Base-by-base conservation (phyloP, 192 early-diverging fungal genomes). In the Obelidium mucronatum region DNA sequence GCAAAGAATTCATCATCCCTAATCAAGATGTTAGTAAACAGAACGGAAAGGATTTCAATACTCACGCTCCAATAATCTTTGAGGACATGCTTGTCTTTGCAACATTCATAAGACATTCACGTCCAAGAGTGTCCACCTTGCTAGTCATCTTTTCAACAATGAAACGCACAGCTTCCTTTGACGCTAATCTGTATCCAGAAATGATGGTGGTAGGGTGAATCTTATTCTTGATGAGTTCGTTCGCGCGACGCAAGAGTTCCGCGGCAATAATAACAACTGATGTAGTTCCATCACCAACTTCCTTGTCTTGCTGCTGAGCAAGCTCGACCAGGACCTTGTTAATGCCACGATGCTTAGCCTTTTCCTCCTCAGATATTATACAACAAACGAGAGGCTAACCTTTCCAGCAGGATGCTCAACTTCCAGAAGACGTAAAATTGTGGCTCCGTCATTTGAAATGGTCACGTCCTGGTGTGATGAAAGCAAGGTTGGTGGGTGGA, bases 121-220 rank as follows among this genome's bases (percentile, higher is more conserved):
- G 85, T 28, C 97, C 97, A 15, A 98, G 88, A 53, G 91, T 86
- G 77, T 99, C 97, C 44, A 98, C 96, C 78, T 97, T 98, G 55
- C 89, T 90, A 26, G 95, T 91, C 93, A 99, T 91, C 76, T 98
- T 94, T 74, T 98, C 95, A 0, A 94, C 94, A 86, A 99, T 96
- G 70, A 96, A 99, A 82, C 94, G 95, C 85, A 96, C 96, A 15
- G 98, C 96, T 82, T 98, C 98, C 83, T 98, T 98, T 78, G 92
- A 93, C 24, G 98, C 98, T 54, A 96, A 80, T 60, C 98, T 87
- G 86, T 97, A 99, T 51, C 98, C 98, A n/a, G 93, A 90, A 73
- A 99, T 99, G 75, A 99, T 94, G 36, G 97, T 98, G 3, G 97
- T 97, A 24, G 98, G 98, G 83, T 99, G 98, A 81, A 99, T 98